Evolutionary conservation across 2,329 filamentous ascomycete species (phyloP).

Genomic region (Penicillium psychrosexuale): DNA sequence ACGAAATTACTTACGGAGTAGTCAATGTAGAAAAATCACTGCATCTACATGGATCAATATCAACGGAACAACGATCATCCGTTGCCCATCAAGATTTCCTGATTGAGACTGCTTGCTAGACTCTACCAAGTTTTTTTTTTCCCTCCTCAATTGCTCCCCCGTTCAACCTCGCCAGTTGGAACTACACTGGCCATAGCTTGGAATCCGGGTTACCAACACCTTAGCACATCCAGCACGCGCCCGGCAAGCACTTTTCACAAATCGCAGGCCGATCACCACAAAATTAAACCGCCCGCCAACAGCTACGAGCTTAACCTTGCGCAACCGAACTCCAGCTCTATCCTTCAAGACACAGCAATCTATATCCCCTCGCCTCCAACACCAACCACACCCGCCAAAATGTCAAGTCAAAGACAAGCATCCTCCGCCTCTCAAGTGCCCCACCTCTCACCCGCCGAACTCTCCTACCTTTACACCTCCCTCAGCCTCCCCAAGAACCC

Average conservation of each 20-base stretch:
- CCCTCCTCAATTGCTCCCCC: constrained; percentile 5
- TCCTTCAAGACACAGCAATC: neutral
- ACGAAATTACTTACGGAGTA: no score
- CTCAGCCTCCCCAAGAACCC: constrained; percentile 72
- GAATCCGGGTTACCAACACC: neutral
- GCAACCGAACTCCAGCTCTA: neutral
- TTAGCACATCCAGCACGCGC: neutral
- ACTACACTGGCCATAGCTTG: neutral
- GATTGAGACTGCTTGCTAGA: constrained; percentile 21
- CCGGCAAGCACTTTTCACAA: neutral
- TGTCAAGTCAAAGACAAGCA: constrained; percentile 64
- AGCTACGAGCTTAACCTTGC: constrained; percentile 1
- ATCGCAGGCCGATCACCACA: constrained; percentile 9
- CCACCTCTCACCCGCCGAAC: constrained; percentile 88
- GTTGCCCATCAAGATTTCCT: constrained; percentile 31
- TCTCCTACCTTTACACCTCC: constrained; percentile 88
- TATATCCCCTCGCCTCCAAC: neutral
- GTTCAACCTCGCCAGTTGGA: neutral
- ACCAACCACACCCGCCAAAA: constrained; percentile 29
- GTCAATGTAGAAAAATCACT: neutral
- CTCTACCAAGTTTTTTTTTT: constrained; percentile 17
- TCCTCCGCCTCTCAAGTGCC: constrained; percentile 45
- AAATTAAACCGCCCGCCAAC: neutral
- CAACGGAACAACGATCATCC: constrained; percentile 30
- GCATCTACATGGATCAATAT: neutral